These are phyloP conservation scores for Populus hybrid DNA, from an alignment of 441 rosid species.

Conservation along the genomic window DNA sequence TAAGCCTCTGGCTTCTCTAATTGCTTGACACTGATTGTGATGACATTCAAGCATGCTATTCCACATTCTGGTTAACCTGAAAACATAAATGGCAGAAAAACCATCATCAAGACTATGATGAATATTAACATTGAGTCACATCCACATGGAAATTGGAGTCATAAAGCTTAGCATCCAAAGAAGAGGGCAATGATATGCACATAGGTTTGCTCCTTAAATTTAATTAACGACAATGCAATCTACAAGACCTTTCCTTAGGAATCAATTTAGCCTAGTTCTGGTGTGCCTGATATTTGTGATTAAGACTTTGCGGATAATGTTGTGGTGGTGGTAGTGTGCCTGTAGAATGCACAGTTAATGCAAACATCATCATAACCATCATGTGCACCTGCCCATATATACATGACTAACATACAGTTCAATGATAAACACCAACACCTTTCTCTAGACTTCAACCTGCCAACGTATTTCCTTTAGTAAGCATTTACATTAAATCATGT, in stretches of 20 bases:
- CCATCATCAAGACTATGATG: constrained; percentile 5
- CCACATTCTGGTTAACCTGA: constrained; percentile 92
- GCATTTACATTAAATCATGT: background rate
- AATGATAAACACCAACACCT: background rate
- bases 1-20: constrained; percentile 64
- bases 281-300: background rate
- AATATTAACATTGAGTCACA: background rate
- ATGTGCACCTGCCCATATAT: background rate
- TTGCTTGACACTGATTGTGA: constrained; percentile 65
- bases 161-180: background rate
- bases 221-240: background rate
- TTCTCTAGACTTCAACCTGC: background rate
- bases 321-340: background rate
- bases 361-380: background rate
- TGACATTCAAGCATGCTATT: constrained; percentile 87
- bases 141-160: background rate
- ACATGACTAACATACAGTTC: background rate
- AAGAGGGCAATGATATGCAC: background rate
- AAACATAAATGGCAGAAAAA: constrained; percentile 7
- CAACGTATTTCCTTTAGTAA: background rate
- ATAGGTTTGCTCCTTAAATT: background rate
- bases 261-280: constrained; percentile 1
- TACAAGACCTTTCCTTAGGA: background rate
- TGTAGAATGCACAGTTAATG: background rate
- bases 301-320: background rate